phyloP scores from a whole-genome alignment of 148 eudicot species.

The Vaccinium corymbosum region DNA sequence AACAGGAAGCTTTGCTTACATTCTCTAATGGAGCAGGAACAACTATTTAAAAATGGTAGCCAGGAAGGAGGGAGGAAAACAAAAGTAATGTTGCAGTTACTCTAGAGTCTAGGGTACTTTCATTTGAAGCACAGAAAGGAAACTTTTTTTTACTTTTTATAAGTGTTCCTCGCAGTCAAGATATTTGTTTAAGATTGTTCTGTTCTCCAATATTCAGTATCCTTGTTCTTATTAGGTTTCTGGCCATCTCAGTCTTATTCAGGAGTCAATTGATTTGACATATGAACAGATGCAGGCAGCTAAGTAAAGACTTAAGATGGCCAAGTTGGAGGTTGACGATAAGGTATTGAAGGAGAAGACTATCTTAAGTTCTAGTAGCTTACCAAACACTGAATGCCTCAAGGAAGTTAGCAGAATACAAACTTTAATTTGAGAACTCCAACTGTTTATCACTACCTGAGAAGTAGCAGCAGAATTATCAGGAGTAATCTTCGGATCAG shows the following conservation, averaged over 20 bases:
- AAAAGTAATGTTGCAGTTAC: not conserved
- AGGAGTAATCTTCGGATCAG: slow-evolving; percentile 90
- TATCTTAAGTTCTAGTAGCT: not conserved
- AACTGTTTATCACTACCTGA: slow-evolving; percentile 48
- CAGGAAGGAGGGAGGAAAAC: not conserved
- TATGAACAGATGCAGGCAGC: not conserved
- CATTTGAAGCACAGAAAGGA: not conserved
- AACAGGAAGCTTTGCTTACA: not conserved
- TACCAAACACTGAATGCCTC: slow-evolving; percentile 8
- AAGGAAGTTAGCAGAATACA: not conserved
- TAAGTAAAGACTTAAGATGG: slow-evolving; percentile 7
- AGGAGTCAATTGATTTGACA: not conserved
- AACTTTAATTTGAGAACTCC: not conserved
- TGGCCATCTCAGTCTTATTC: not conserved
- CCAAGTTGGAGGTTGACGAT: not conserved
- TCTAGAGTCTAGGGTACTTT: not conserved
- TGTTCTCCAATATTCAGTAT: not conserved
- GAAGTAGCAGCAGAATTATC: slow-evolving; percentile 82
- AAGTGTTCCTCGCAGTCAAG: not conserved
- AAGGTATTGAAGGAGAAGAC: slow-evolving; percentile 8
- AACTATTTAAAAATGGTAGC: not conserved
- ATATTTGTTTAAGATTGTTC: not conserved
- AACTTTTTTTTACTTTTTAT: not conserved
- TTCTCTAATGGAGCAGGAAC: not conserved
- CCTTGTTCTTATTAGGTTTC: not conserved